phyloP scores from a whole-genome alignment of 306 rosid genomes.

The Carpinus fangiana region DNA sequence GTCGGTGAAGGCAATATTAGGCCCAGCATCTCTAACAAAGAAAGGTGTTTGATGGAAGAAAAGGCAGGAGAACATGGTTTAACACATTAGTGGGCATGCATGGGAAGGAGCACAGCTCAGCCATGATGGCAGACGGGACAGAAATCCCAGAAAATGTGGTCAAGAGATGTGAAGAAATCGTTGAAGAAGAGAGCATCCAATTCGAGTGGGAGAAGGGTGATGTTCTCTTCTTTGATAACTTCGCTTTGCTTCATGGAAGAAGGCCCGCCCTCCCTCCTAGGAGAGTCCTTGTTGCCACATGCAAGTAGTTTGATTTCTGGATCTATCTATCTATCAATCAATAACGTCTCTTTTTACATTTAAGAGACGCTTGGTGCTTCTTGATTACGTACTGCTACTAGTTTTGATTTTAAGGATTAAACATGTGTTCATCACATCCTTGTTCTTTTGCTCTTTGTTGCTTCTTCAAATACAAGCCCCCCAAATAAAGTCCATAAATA shows the following conservation, averaged over 20 bases:
- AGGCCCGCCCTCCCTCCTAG: constrained; percentile 92
- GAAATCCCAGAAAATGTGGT: constrained; percentile 60
- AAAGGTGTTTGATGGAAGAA: constrained; percentile 76
- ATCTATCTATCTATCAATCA: neutral
- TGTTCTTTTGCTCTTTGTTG: too few relatives aligned
- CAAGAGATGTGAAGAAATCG: constrained; percentile 74
- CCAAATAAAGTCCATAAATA: too few relatives aligned
- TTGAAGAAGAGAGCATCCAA: constrained; percentile 93
- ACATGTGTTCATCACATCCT: too few relatives aligned
- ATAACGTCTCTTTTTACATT: neutral
- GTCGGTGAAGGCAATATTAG: constrained; percentile 55
- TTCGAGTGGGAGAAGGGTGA: constrained; percentile 88
- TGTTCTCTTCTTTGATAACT: constrained; percentile 74
- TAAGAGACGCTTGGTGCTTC: too few relatives aligned
- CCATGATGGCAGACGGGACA: constrained; percentile 72
- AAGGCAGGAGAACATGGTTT: constrained; percentile 83
- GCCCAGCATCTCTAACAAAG: constrained; percentile 52
- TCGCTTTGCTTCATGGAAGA: constrained; percentile 84
- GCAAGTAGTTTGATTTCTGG: constrained; percentile 44
- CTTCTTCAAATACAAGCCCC: too few relatives aligned
- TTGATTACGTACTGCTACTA: too few relatives aligned
- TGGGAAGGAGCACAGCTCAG: constrained; percentile 75
- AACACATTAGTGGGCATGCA: constrained; percentile 82
- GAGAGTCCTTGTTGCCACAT: constrained; percentile 63
- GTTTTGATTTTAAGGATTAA: too few relatives aligned